Base-by-base conservation (phyloP, 139 green algal species). In the Tetradesmus obliquus region DNA sequence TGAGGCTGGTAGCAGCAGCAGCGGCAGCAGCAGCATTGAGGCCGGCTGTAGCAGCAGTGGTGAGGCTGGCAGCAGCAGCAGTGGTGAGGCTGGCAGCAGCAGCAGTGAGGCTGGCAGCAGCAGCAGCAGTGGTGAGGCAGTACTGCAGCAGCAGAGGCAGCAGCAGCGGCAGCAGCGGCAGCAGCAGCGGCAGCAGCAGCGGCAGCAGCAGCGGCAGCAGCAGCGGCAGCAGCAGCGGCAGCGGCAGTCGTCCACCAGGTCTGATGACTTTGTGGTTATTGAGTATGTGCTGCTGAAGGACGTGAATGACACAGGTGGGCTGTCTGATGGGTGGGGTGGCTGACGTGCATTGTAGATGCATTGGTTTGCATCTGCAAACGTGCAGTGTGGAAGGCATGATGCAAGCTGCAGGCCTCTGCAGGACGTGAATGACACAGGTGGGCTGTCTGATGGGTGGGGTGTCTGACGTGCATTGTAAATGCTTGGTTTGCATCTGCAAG, bases 281-380 rank as follows among this genome's bases (percentile, higher is more conserved):
- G 97, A 98, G 94, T 98, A 99, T 94, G 95, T 97, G 32, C 97
- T 99, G 96, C 95, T 99, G 60, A 88, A 92, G 51, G 94, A 95
- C 5, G 92, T 99, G 17, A 99, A 99, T 89, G 97, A 99, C 95
- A 96, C 76, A 6, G 55, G 92, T 89, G 62, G 66, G 66, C 57
- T 12, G 57, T 12, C 5, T 62, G 5, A 62, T 62, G 7, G n/a
- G n/a, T n/a, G n/a, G n/a, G n/a, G n/a, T n/a, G n/a, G n/a, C n/a
- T n/a, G n/a, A n/a, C n/a, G n/a, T n/a, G n/a, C n/a, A n/a, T n/a
- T n/a, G n/a, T n/a, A n/a, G n/a, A n/a, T n/a, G n/a, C n/a, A n/a
- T n/a, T n/a, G n/a, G n/a, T n/a, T n/a, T n/a, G n/a, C n/a, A n/a
- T n/a, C n/a, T n/a, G n/a, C n/a, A n/a, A n/a, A n/a, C n/a, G n/a